Base-by-base conservation (phyloP, 140 eudicot species). In the Ambrosia hybrid region DNA sequence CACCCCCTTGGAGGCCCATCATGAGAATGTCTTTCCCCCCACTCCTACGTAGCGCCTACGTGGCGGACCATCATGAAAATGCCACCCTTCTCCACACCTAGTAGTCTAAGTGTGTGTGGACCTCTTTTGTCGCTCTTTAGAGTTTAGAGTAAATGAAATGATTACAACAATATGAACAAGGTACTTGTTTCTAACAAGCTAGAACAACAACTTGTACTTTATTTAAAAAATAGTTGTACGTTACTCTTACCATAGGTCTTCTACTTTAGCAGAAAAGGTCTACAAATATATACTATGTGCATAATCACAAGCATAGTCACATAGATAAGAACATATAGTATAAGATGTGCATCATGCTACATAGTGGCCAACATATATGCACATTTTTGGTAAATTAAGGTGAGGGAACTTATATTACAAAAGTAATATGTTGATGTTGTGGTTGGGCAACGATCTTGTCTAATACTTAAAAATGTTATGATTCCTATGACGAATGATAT, bases 321-420 rank as follows among this genome's bases (percentile, higher is more conserved):
- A 52, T 37, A 65, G 52, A 74, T 52, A 17, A 68, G 57, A 34
- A 61, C 2, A 41, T 9, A 34, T 61, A 21, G 21, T 51, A 51
- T 38, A 37, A 60, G 61, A 64, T 73, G 21, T 52, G 73, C 9
- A 34, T n/a, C 65, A 30, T 67, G 73, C 46, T 65, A 53, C 73
- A 65, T 65, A 45, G 57, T 67, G 68, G 60, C 68, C 67, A 75
- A 67, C 73, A 75, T 57, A 5, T 8, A 65, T 73, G 65, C 72
- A 73, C 41, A 49, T 51, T 41, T 75, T 57, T 75, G 67, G 73
- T 55, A 75, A 75, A 65, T 13, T 14, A 65, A 55, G 7, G 57
- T 26, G 49, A 67, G 3, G 38, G n/a, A 75, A 33, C 8, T 43
- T 43, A 11, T 39, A 68, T 11, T 26, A 13, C 17, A 34, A 34